These are phyloP conservation scores for Pharnaceum exiguum DNA, from an alignment of 148 eudicot species.

Conservation along the genomic window DNA sequence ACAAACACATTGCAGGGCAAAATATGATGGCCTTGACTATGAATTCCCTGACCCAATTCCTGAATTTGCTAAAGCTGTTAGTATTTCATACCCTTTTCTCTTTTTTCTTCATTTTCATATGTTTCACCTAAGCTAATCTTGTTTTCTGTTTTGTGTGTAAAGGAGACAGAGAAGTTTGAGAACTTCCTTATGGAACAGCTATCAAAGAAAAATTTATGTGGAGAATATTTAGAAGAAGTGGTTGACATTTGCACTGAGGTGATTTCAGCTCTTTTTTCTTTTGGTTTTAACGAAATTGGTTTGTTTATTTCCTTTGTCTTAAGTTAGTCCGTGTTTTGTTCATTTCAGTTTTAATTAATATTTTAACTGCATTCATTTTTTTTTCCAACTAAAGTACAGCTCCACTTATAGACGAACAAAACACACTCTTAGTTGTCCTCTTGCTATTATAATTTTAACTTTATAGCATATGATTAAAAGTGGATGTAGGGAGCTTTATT, in stretches of 20 bases:
- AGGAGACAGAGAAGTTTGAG: conserved; percentile 85
- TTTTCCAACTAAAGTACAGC: too few relatives aligned
- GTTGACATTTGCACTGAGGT: conserved; percentile 81
- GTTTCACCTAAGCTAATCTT: background rate
- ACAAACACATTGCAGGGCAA: conserved; percentile 49
- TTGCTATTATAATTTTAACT: too few relatives aligned
- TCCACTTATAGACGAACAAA: too few relatives aligned
- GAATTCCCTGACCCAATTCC: conserved; percentile 97
- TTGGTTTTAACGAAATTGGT: background rate
- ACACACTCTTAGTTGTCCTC: too few relatives aligned
- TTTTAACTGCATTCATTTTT: too few relatives aligned
- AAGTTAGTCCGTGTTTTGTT: too few relatives aligned
- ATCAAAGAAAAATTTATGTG: conserved; percentile 59
- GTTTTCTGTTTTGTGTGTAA: background rate
- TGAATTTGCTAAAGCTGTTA: conserved; percentile 79
- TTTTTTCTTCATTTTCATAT: background rate
- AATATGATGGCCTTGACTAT: too few relatives aligned
- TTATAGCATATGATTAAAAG: too few relatives aligned
- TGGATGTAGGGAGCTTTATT: too few relatives aligned
- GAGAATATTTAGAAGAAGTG: conserved; percentile 67
- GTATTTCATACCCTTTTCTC: background rate
- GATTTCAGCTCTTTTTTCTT: background rate
- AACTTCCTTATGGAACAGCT: conserved; percentile 48
- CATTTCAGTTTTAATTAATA: too few relatives aligned
- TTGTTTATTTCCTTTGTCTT: too few relatives aligned